These are phyloP conservation scores for Physcomitrellopsis africana DNA, from an alignment of 225 moss, liverwort and hornwort genomes.

Conservation along the genomic window DNA sequence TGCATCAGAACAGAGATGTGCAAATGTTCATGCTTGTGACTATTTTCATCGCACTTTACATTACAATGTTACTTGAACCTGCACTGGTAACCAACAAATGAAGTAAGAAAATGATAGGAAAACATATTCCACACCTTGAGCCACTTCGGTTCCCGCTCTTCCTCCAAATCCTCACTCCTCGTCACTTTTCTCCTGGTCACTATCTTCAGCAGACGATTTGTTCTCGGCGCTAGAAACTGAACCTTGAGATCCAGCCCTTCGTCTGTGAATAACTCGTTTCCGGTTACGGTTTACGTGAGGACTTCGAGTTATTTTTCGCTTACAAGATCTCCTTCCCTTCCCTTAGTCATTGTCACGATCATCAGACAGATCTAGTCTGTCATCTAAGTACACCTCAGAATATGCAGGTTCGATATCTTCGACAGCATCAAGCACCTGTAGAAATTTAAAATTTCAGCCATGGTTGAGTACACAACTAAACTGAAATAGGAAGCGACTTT, in stretches of 20 bases:
- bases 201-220: constrained; percentile 90
- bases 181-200: constrained; percentile 79
- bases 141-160: constrained; percentile 89
- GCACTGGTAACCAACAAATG: too few species aligned
- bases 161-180: constrained; percentile 92
- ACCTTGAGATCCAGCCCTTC: constrained; percentile 69
- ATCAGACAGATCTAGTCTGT: constrained; percentile 78
- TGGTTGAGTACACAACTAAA: background rate
- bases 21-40: too few species aligned
- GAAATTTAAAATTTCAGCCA: constrained; percentile 19
- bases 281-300: constrained; percentile 57
- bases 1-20: too few species aligned
- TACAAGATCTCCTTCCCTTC: constrained; percentile 56
- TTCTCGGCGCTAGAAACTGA: constrained; percentile 75
- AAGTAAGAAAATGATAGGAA: constrained; percentile 11
- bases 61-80: background rate
- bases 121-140: constrained; percentile 71
- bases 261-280: constrained; percentile 59
- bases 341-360: constrained; percentile 81
- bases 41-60: constrained; percentile 1
- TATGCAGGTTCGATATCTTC: constrained; percentile 79
- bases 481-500: constrained; percentile 23
- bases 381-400: constrained; percentile 77
- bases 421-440: constrained; percentile 62
- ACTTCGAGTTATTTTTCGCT: constrained; percentile 57